Base-by-base conservation (phyloP, 1,139 yeast species). In the Magnusiomyces fungicola region DNA sequence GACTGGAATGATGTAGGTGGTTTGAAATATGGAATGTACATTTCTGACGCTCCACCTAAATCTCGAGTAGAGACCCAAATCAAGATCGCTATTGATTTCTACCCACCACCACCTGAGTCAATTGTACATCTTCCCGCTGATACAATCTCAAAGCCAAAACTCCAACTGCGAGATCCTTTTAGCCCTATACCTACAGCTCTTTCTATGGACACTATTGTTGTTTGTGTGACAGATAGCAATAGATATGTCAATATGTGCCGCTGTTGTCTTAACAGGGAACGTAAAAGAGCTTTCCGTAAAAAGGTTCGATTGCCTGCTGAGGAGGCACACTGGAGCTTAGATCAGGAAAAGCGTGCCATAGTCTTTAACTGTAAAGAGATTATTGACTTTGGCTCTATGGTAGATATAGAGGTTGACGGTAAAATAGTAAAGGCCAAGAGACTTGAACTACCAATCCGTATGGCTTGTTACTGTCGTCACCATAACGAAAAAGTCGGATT, bases 21-120 rank as follows among this genome's bases (percentile, higher is more conserved):
- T 41, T 51, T 83, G 52, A 88, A 88, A 3, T 83, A 78, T 63
- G 69, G 73, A 47, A 62, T 88, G 52, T 67, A 69, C 22, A 69
- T 88, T 1, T 66, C 73, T 7, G 83, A 80, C 48, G 68, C 87
- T 39, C 96, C 96, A 1, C 68, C 76, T 14, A 81, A 79, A 59
- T 86, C 96, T 12, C 75, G 97, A 58, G 97, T 89, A 6, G 97
- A 89, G 65, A 89, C 96, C 18, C 97, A 89, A 67, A 85, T 89
- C 60, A 87, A 86, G 63, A 69, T 89, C 43, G 75, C 75, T 49
- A 68, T 89, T 41, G 68, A 76, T 9, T 70, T 89, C 39, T 75
- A 79, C 38, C 96, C 96, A 2, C 78, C 89, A 2, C 92, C 95
- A 3, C 73, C 76, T 4, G 82, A 84, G 60, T 74, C 74, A 47